Conservation (phyloP, 768 basidiomycete genomes). For the Kwoniella sp. region DNA sequence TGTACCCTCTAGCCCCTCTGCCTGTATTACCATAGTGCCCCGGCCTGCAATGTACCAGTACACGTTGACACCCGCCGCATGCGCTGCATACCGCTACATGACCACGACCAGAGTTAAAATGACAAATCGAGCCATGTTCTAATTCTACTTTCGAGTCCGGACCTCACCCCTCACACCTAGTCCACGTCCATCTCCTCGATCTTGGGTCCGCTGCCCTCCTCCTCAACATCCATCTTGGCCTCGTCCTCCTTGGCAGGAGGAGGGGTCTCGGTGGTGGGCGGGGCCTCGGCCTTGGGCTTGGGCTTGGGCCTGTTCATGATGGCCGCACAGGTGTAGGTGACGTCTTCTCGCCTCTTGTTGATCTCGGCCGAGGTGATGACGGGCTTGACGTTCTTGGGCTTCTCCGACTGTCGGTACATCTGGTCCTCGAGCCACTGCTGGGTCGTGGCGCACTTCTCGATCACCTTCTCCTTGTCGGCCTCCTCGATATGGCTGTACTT, state of each 20-base stretch:
- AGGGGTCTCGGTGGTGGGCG: slow-evolving; percentile 24
- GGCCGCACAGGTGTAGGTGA: slow-evolving; percentile 81
- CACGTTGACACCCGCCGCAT: no score
- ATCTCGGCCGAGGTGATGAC: slow-evolving; percentile 77
- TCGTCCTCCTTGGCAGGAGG: background rate
- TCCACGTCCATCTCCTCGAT: slow-evolving; percentile 51
- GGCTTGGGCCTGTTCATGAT: slow-evolving; percentile 92
- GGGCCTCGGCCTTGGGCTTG: slow-evolving; percentile 60
- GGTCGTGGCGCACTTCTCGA: slow-evolving; percentile 83
- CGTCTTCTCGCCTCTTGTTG: slow-evolving; percentile 83
- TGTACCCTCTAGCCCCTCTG: no score
- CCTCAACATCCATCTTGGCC: slow-evolving; percentile 40
- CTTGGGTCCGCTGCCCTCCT: slow-evolving; percentile 17
- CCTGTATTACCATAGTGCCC: no score
- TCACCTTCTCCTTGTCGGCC: slow-evolving; percentile 49
- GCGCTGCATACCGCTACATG: no score
- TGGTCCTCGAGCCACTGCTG: slow-evolving; percentile 97
- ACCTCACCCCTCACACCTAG: slow-evolving; percentile 18
- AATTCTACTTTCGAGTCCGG: no score
- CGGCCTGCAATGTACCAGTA: no score
- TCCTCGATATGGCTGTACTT: slow-evolving; percentile 83
- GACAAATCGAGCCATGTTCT: background rate
- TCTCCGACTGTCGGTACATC: slow-evolving; percentile 77
- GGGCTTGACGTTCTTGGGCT: slow-evolving; percentile 81
- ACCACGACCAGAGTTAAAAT: no score